phyloP scores from a whole-genome alignment of 2,329 filamentous ascomycete species.

The Fusarium sp. region DNA sequence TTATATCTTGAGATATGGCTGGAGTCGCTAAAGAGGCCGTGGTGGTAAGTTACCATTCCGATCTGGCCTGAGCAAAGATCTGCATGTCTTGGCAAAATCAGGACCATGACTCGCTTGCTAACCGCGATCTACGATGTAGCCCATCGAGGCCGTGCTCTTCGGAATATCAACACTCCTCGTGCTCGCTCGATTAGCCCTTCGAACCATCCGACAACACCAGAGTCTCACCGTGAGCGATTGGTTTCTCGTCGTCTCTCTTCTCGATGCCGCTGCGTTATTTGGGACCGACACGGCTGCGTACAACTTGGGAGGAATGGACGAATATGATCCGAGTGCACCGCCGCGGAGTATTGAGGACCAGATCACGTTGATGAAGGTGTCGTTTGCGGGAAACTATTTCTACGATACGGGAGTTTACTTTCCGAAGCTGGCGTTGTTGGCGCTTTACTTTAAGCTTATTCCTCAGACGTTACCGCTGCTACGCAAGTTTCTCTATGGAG shows the following conservation, averaged over 20 bases:
- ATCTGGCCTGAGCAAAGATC: neutral
- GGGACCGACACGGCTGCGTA: conserved; percentile 41
- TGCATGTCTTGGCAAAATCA: neutral
- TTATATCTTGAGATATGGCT: neutral
- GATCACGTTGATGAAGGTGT: conserved; percentile 40
- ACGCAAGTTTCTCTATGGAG: conserved; percentile 36
- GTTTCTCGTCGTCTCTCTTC: conserved; percentile 39
- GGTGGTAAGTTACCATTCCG: conserved; percentile 13
- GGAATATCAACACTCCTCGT: conserved; percentile 35
- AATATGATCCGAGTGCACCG: conserved; percentile 32
- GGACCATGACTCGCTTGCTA: conserved; percentile 5
- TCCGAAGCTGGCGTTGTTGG: conserved; percentile 42
- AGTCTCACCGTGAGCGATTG: conserved; percentile 45
- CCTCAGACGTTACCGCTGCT: conserved; percentile 39
- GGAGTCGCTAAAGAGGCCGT: conserved; percentile 33
- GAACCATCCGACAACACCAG: conserved; percentile 37
- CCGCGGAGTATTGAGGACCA: conserved; percentile 14
- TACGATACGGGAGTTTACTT: conserved; percentile 46
- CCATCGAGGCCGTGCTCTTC: conserved; percentile 43
- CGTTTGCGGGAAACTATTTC: conserved; percentile 46
- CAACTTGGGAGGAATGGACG: conserved; percentile 42
- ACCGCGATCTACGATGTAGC: conserved; percentile 28
- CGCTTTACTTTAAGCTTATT: conserved; percentile 43
- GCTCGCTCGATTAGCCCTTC: conserved; percentile 36
- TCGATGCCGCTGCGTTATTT: conserved; percentile 42